Evolutionary conservation across 306 rosid species (phyloP), one percentile per base, ranked within the genome.

Genomic region (Pterocarpus macrocarpus): DNA sequence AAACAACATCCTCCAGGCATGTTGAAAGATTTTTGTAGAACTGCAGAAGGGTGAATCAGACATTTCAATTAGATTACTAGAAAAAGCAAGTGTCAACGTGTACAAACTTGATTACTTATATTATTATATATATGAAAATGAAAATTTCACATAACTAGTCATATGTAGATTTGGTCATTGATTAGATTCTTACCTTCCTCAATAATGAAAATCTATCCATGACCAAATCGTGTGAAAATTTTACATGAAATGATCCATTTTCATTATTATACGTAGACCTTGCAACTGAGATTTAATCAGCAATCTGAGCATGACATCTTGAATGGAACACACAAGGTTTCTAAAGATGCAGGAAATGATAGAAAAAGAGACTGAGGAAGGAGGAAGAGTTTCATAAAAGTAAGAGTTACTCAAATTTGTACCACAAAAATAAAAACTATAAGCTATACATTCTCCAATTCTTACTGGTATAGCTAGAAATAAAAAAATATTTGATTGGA

Each of bases 21-120:
- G 90, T 91, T 68, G 99, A 93, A 38, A 95, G 97, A 67, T 73
- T 95, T 65, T 93, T 95, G 88, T 93, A 95, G 88, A 95, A 93
- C 99, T 95, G 93, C 89, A 86, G 3, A 58, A 58, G 17, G 22
- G 62, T 5, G 49, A 68, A 69, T 5, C 76, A 70, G 34, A 61
- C 38, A 16, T 56, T 69, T 73, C 71, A 74, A 39, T 78, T 53
- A 72, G 53, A 77, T 43, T 67, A 56, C 0, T 15, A 33, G 33
- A 59, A 11, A 11, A 49, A 47, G 70, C 62, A 69, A 4, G 41
- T 57, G n/a, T 38, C 39, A 2, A 36, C 28, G 45, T 47, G 5
- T n/a, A 10, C 55, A 38, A 39, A 45, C 66, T 15, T 32, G 36
- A 13, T 7, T 38, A n/a, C 30, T 44, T 10, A 35, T 17, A 30